Evolutionary conservation across 768 basidiomycete species (phyloP).

Genomic region (Pisolithus albus): DNA sequence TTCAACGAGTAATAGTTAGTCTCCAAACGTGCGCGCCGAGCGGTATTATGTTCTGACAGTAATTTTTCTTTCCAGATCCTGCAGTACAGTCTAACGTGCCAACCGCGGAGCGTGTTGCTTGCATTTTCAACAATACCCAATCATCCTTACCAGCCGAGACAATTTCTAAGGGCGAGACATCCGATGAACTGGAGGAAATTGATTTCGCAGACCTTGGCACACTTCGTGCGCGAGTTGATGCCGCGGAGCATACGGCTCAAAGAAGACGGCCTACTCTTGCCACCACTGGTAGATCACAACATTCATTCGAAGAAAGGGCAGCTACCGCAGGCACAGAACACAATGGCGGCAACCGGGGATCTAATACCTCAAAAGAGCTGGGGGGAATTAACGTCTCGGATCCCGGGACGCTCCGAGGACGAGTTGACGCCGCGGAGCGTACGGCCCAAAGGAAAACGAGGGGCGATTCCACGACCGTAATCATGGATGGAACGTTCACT

Average conservation of each 20-base stretch:
- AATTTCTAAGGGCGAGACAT: constrained; percentile 24
- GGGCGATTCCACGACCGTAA: constrained; percentile 8
- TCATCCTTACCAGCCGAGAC: constrained; percentile 14
- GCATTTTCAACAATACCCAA: constrained; percentile 47
- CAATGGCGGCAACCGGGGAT: no score
- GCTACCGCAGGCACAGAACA: no score
- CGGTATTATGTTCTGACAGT: constrained; percentile 2
- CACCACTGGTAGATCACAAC: no score
- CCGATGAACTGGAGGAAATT: constrained; percentile 46
- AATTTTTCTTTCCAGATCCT: constrained; percentile 12
- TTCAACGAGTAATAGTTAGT: constrained; percentile 47
- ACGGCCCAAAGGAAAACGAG: neutral
- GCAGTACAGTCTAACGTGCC: constrained; percentile 54
- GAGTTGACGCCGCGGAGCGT: constrained; percentile 29
- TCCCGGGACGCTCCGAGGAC: constrained; percentile 38
- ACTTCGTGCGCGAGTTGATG: constrained; percentile 38
- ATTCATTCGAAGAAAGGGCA: no score
- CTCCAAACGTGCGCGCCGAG: neutral
- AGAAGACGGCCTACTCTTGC: no score
- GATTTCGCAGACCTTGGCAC: constrained; percentile 59
- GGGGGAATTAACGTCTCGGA: constrained; percentile 66
- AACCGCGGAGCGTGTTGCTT: constrained; percentile 61
- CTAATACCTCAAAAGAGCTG: constrained; percentile 25
- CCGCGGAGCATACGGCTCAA: constrained; percentile 5
- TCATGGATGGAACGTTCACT: constrained; percentile 31